Percentiles rank a stretch among this genome's conserved stretches.
phyloP scores from a whole-genome alignment of 2,329 filamentous ascomycete species.

The Phymatotrichopsis omnivora region DNA sequence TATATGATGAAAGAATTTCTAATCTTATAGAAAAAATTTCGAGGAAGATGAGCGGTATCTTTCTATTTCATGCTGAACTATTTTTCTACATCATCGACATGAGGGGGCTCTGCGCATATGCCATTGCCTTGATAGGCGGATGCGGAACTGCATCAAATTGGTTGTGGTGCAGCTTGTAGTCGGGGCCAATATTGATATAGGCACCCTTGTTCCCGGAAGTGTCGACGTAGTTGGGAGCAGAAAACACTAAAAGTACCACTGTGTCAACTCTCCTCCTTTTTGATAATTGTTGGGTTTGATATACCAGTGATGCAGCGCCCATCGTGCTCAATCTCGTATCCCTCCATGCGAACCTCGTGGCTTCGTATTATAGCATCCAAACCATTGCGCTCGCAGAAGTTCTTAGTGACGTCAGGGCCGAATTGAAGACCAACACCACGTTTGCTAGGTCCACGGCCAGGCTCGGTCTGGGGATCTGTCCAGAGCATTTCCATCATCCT shows the following conservation, averaged over 20 bases:
- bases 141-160: conserved; percentile 96
- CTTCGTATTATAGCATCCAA: conserved; percentile 91
- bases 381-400: conserved; percentile 92
- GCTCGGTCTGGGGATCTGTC: conserved; percentile 84
- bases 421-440: conserved; percentile 94
- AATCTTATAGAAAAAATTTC: too few relatives aligned
- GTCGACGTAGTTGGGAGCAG: conserved; percentile 93
- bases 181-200: conserved; percentile 90
- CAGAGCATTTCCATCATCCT: conserved; percentile 99
- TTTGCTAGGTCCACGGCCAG: conserved; percentile 88
- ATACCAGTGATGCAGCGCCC: conserved; percentile 85
- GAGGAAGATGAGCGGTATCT: too few relatives aligned
- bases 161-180: conserved; percentile 84
- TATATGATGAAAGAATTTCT: too few relatives aligned
- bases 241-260: conserved; percentile 58
- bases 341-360: conserved; percentile 97
- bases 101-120: conserved; percentile 37
- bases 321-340: conserved; percentile 97
- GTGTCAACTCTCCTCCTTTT: conserved; percentile 1
- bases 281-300: not conserved
- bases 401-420: conserved; percentile 88
- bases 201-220: conserved; percentile 96
- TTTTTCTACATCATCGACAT: conserved; percentile 34
- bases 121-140: conserved; percentile 90
- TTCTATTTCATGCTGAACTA: too few relatives aligned